These are phyloP conservation scores for Triticum turgidum DNA, from an alignment of 176 grass and related monocot species.

Conservation along the genomic window DNA sequence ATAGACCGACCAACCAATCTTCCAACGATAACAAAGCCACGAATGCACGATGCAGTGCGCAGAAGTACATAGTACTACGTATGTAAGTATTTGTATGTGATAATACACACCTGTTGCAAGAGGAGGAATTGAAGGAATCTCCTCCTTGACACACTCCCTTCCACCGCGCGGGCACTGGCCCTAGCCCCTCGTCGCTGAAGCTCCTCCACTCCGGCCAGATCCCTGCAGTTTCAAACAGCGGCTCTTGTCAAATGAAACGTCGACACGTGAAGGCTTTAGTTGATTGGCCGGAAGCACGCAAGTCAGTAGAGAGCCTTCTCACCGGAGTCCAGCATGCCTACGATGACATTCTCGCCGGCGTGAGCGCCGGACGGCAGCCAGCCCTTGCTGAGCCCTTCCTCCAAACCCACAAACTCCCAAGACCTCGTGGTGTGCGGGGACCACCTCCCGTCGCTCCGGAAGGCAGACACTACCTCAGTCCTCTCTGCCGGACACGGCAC, in stretches of 20 bases:
- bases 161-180: slow-evolving; percentile 62
- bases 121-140: slow-evolving; percentile 60
- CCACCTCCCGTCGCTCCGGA: slow-evolving; percentile 65
- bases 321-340: slow-evolving; percentile 94
- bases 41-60: background rate
- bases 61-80: too few relatives aligned
- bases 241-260: too few relatives aligned
- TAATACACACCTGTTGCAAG: slow-evolving; percentile 62
- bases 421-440: slow-evolving; percentile 87
- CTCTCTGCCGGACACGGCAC: slow-evolving; percentile 34
- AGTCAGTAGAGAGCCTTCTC: background rate
- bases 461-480: slow-evolving; percentile 60
- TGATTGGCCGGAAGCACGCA: too few relatives aligned
- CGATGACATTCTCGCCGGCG: slow-evolving; percentile 61
- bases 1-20: background rate
- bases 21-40: too few relatives aligned
- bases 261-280: too few relatives aligned
- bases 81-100: too few relatives aligned
- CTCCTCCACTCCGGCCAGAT: slow-evolving; percentile 93
- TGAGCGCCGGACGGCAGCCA: slow-evolving; percentile 43
- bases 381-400: slow-evolving; percentile 46
- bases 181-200: slow-evolving; percentile 63
- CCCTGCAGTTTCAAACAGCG: slow-evolving; percentile 18
- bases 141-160: slow-evolving; percentile 78
- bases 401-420: slow-evolving; percentile 77